phyloP scores from a whole-genome alignment of 2,329 filamentous ascomycete species.

The Aspergillus ochraceus region DNA sequence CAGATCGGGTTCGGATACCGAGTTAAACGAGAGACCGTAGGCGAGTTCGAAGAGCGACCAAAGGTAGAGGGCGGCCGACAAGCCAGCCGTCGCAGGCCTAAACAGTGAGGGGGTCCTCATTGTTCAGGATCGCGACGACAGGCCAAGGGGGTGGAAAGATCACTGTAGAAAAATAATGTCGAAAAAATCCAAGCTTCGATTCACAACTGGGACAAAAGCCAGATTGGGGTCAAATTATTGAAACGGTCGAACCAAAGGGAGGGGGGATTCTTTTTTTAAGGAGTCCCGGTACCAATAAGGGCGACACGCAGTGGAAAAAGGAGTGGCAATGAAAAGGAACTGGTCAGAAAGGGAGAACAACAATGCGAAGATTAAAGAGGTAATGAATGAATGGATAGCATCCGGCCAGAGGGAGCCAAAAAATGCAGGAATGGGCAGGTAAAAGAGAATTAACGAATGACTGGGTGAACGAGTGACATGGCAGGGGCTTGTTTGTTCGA shows the following conservation, averaged over 20 bases:
- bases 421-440: slow-evolving; percentile 15
- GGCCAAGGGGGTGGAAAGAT: slow-evolving; percentile 14
- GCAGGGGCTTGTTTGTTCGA: slow-evolving; percentile 20
- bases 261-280: neutral
- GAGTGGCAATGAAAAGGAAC: slow-evolving; percentile 3
- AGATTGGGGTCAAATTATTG: neutral
- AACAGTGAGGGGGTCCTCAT: slow-evolving; percentile 49
- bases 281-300: neutral
- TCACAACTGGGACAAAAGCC: neutral
- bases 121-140: slow-evolving; percentile 41
- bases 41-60: slow-evolving; percentile 24
- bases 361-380: slow-evolving; percentile 10
- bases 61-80: slow-evolving; percentile 32
- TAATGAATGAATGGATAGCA: slow-evolving; percentile 12
- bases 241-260: neutral
- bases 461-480: slow-evolving; percentile 29
- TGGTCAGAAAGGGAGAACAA: slow-evolving; percentile 13
- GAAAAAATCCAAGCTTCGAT: neutral
- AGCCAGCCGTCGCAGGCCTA: slow-evolving; percentile 44
- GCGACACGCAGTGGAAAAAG: neutral
- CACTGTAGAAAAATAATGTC: neutral
- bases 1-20: slow-evolving; percentile 48
- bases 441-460: slow-evolving; percentile 31
- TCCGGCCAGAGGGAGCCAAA: slow-evolving; percentile 10
- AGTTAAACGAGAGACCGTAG: slow-evolving; percentile 37